phyloP scores from a whole-genome alignment of 2,329 filamentous ascomycete genomes.

The Chaetomiaceae sp. region DNA sequence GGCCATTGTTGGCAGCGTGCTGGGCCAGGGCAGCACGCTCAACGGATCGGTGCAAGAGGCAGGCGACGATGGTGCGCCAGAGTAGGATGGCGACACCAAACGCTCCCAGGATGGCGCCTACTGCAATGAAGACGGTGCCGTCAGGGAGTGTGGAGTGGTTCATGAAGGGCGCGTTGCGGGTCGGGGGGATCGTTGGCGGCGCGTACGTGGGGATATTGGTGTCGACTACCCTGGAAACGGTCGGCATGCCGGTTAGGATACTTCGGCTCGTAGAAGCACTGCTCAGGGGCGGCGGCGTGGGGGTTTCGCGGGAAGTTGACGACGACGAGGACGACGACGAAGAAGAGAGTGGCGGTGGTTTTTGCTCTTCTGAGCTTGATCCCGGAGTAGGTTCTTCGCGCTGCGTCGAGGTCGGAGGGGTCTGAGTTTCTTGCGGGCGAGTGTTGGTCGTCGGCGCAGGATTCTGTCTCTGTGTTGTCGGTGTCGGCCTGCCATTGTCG shows the following conservation, averaged over 20 bases:
- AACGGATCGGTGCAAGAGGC: conserved; percentile 87
- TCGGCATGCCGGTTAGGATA: conserved; percentile 37
- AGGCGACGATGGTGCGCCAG: conserved; percentile 85
- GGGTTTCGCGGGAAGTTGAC: background rate
- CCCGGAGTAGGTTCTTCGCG: background rate
- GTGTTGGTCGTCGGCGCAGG: background rate
- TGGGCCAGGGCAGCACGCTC: conserved; percentile 77
- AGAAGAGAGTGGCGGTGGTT: background rate
- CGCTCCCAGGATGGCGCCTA: conserved; percentile 81
- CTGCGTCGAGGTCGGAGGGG: background rate
- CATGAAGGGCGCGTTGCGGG: conserved; percentile 84
- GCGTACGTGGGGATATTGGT: conserved; percentile 56
- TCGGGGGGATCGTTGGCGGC: conserved; percentile 73
- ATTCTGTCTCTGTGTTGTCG: background rate
- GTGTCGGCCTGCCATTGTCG: conserved; percentile 3
- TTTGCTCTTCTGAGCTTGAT: background rate
- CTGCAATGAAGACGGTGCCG: conserved; percentile 93
- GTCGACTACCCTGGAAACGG: conserved; percentile 36
- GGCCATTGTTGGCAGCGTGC: conserved; percentile 52
- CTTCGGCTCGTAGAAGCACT: background rate
- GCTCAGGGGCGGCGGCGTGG: conserved; percentile 13
- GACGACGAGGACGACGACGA: background rate
- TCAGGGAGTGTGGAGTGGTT: conserved; percentile 79
- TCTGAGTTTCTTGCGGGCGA: background rate
- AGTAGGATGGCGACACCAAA: conserved; percentile 75